These are phyloP conservation scores for Aureobasidium sp. DNA, from an alignment of 2,329 filamentous ascomycete genomes.

Conservation along the genomic window DNA sequence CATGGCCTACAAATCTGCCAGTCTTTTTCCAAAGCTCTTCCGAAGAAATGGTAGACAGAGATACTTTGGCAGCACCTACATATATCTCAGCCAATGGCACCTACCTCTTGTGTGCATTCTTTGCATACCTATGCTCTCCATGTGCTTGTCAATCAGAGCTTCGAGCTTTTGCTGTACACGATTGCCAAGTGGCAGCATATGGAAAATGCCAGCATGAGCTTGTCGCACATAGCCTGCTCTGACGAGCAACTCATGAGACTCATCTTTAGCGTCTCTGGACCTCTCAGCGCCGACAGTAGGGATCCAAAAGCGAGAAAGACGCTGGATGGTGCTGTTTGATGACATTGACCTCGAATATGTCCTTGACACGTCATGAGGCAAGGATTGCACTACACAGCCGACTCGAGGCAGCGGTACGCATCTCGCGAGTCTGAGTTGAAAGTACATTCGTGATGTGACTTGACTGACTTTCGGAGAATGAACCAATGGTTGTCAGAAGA, in stretches of 20 bases:
- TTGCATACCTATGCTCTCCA: conserved; percentile 59
- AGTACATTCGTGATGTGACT: not conserved
- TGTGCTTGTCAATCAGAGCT: conserved; percentile 75
- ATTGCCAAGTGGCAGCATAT: conserved; percentile 77
- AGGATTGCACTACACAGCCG: no score
- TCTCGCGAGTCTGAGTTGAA: not conserved
- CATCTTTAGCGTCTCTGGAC: conserved; percentile 40
- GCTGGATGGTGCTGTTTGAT: conserved; percentile 3
- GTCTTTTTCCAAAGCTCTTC: conserved; percentile 76
- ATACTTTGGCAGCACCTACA: conserved; percentile 66
- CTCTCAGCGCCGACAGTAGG: conserved; percentile 61
- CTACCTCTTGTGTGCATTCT: not conserved
- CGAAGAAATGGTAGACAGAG: conserved; percentile 76
- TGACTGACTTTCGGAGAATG: not conserved
- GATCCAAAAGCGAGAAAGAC: conserved; percentile 57
- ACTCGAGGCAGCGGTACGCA: not conserved
- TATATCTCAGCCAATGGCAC: not conserved
- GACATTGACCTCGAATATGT: not conserved
- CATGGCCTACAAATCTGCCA: conserved; percentile 64
- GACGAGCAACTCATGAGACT: conserved; percentile 36
- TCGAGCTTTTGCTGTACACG: conserved; percentile 87
- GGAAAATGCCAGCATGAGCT: conserved; percentile 85
- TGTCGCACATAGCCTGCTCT: conserved; percentile 39
- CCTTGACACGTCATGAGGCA: not conserved
- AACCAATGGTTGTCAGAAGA: not conserved